Evolutionary conservation across 306 rosid species (phyloP).

Genomic region (Luffa aegyptiaca): DNA sequence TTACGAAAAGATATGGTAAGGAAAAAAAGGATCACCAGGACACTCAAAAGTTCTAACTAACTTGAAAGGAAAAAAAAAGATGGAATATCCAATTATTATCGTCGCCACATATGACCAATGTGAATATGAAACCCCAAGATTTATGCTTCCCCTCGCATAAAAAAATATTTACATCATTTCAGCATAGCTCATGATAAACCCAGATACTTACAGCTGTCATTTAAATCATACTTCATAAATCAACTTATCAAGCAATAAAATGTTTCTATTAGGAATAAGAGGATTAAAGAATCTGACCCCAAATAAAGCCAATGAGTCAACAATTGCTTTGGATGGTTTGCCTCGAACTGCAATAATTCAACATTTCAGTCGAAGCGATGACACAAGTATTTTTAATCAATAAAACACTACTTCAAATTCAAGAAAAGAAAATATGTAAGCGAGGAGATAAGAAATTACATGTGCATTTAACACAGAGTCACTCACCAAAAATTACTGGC

Average conservation of each 20-base stretch:
- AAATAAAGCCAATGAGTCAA: conserved; percentile 91
- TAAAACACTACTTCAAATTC: neutral
- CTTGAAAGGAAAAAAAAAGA: neutral
- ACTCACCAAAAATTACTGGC: conserved; percentile 82
- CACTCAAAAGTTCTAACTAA: neutral
- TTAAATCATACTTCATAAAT: neutral
- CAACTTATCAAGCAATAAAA: neutral
- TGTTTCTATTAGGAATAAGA: conserved; percentile 14
- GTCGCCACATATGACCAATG: neutral
- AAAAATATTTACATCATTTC: neutral
- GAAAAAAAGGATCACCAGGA: too few species aligned
- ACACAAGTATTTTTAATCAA: conserved; percentile 6
- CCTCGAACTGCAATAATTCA: conserved; percentile 73
- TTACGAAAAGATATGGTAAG: neutral
- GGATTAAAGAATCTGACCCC: conserved; percentile 67
- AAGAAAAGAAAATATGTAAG: neutral
- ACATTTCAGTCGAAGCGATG: conserved; percentile 14
- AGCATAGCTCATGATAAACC: neutral
- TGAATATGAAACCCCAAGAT: neutral
- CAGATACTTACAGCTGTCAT: neutral
- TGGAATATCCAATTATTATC: neutral
- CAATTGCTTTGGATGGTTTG: conserved; percentile 80
- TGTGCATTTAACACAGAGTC: neutral
- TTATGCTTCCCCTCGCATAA: neutral
- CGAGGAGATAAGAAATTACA: neutral